Base-by-base conservation (phyloP, 2,329 filamentous ascomycete genomes). In the Arthrobotrys conoides region DNA sequence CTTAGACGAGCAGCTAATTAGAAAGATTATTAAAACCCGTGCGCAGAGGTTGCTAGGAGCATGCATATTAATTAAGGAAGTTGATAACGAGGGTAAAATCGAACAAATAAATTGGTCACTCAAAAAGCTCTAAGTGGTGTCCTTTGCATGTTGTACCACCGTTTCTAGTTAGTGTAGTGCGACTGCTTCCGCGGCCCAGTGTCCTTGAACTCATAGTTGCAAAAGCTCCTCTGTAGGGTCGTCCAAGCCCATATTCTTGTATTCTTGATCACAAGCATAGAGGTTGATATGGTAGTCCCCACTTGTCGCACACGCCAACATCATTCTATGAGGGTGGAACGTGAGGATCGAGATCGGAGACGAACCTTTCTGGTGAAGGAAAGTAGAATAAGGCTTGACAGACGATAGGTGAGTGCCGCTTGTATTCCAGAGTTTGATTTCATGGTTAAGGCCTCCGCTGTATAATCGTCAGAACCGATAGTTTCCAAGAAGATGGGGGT, bases 241-340 rank as follows among this genome's bases (percentile, higher is more conserved):
- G 24, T 76, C 72, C 6, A 70, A 27, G 16, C 72, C 72, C 65
- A 76, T 70, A 64, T 77, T 76, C 80, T 81, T 76, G 80, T 82
- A 57, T 76, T 81, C 81, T 20, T 81, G 81, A 77, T 90, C 88
- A 84, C 92, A 94, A 36, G 89, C 90, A 83, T 95, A 96, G 30
- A 98, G 87, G 84, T 97, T 97, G 83, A 99, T 91, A 83, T 97
- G 93, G 77, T 94, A 90, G 83, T 97, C 94, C 71, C 94, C 93
- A 51, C 93, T 88, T 3, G 94, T 93, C 0, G 94, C 92, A 82
- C 92, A 96, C 41, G 93, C 94, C 79, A 99, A 88, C 84, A 97
- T 91, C 86, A 97, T 94, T 66, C 92, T 90, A 84, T 99, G 96
- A 0, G 96, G 96, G 85, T 99, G 96, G 87, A 98, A 99, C 0